Conservation (phyloP, 2,329 filamentous ascomycete species). For the Fusarium sp. region DNA sequence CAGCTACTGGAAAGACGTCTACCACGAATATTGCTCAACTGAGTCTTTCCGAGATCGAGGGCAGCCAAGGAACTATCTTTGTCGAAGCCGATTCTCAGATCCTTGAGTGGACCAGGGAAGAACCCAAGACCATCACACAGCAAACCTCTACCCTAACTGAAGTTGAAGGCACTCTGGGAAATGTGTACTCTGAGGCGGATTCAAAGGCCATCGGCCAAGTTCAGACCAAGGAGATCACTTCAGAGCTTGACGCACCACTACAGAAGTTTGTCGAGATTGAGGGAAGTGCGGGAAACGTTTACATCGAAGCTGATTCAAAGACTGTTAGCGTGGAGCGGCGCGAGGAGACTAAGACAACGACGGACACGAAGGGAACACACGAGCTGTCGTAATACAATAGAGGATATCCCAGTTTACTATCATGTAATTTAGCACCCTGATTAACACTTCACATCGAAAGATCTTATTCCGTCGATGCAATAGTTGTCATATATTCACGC, state of each 20-base stretch:
- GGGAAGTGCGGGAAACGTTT: neutral
- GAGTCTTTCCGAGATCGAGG: neutral
- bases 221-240: neutral
- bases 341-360: neutral
- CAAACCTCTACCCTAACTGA: neutral
- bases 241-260: neutral
- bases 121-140: neutral
- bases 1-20: neutral
- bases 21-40: neutral
- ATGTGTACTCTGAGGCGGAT: neutral
- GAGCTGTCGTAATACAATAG: neutral
- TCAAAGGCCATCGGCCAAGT: neutral
- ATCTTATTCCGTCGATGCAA: no score
- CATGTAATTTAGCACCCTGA: neutral
- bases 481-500: neutral
- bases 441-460: neutral
- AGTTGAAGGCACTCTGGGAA: neutral
- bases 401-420: neutral
- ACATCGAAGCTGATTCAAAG: neutral
- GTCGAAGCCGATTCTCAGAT: neutral
- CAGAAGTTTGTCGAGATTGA: neutral
- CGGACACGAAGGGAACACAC: neutral
- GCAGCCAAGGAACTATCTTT: neutral
- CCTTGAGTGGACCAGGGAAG: neutral
- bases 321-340: neutral